Percentiles rank a stretch among this genome's conserved stretches.
These are phyloP conservation scores for Yamadazyma mexicana DNA, from an alignment of 1,139 yeast genomes.

Conservation along the genomic window DNA sequence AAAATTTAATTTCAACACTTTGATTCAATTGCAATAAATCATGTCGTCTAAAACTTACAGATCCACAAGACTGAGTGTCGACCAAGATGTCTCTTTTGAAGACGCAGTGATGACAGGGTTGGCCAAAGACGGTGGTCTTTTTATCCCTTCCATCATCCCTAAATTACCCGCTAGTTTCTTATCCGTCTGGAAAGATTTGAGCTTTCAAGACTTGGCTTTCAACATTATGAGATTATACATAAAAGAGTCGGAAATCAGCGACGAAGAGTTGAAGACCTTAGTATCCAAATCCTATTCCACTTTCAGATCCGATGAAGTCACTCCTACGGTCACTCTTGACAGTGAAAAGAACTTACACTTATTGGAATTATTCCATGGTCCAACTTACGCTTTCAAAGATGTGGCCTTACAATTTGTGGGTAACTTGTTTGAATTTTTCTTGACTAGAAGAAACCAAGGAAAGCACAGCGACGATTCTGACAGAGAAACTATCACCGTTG, in stretches of 20 bases:
- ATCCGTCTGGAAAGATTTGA: conserved; percentile 66
- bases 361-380: conserved; percentile 95
- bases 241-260: conserved; percentile 65
- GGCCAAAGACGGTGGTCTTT: conserved; percentile 95
- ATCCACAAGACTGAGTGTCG: conserved; percentile 72
- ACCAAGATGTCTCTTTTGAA: conserved; percentile 70
- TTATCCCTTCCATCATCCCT: conserved; percentile 84
- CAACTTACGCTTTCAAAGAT: conserved; percentile 98
- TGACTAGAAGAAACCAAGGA: conserved; percentile 70
- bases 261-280: conserved; percentile 61
- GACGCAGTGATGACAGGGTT: conserved; percentile 92
- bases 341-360: conserved; percentile 58
- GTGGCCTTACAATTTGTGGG: conserved; percentile 98
- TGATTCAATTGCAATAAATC: conserved; percentile 2
- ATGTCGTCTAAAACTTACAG: conserved; percentile 61
- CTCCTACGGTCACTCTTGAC: conserved; percentile 71
- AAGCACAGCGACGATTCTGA: conserved; percentile 48
- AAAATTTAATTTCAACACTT: conserved; percentile 2
- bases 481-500: conserved; percentile 86
- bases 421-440: conserved; percentile 88
- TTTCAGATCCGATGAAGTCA: conserved; percentile 80
- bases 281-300: conserved; percentile 79
- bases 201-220: conserved; percentile 84
- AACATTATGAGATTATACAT: conserved; percentile 83
- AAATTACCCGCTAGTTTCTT: conserved; percentile 59